Evolutionary conservation across 352 stramenopile genomes (phyloP).

Genomic region (Ophiocytium majus): DNA sequence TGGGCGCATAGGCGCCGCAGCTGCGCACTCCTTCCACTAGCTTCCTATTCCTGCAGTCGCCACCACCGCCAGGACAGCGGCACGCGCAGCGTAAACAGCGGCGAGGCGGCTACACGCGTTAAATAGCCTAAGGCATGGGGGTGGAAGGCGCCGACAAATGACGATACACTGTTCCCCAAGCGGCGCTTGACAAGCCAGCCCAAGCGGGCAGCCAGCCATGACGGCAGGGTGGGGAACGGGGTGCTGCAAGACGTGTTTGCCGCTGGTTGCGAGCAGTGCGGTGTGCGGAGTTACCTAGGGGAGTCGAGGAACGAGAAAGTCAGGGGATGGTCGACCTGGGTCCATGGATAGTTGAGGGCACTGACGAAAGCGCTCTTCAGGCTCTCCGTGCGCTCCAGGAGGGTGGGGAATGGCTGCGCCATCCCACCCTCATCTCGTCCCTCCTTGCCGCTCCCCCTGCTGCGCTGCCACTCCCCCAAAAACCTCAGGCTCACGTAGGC

Average conservation of each 20-base stretch:
- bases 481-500: not conserved
- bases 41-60: not conserved
- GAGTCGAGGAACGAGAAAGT: not conserved
- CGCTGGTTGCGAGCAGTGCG: too few species aligned
- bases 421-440: not conserved
- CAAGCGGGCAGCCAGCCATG: too few species aligned
- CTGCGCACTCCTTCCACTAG: not conserved
- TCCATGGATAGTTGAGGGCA: not conserved
- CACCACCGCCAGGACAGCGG: too few species aligned
- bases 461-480: not conserved
- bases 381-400: not conserved
- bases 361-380: not conserved
- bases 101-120: too few species aligned
- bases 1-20: conserved; percentile 3
- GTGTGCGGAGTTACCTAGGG: too few species aligned
- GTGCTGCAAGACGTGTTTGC: too few species aligned
- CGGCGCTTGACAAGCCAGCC: too few species aligned
- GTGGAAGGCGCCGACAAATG: too few species aligned
- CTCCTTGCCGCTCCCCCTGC: not conserved
- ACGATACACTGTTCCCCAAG: too few species aligned
- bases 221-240: too few species aligned
- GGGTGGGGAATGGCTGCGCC: not conserved
- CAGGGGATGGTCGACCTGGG: not conserved
- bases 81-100: too few species aligned
- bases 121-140: too few species aligned